Evolutionary conservation across 176 grass and related monocot genomes (phyloP), one percentile per base, ranked within the genome.

Genomic region (Triticum urartu): DNA sequence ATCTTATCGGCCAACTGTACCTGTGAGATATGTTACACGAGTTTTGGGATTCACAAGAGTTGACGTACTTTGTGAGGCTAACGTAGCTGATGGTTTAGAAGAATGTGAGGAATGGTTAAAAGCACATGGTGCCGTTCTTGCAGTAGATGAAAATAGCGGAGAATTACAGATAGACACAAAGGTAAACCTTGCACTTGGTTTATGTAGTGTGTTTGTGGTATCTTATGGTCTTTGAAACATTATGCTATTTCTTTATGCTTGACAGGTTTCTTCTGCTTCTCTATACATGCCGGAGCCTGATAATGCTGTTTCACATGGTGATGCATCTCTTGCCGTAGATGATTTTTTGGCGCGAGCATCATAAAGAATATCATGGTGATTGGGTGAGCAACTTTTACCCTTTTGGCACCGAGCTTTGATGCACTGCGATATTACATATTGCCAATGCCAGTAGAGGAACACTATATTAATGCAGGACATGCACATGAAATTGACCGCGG

Each of bases 21-120:
- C 93, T 83, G 91, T 98, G 68, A 87, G 74, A 78, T 92, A 95
- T 36, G 78, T 78, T 77, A 81, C 91, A 78, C 73, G 38, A 25
- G 78, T 90, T 89, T 92, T 98, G 78, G 91, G 95, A 52, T 98
- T 98, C 77, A 35, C 87, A 10, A 90, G 80, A 85, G 69, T 59
- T 21, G 42, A 81, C 54, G 89, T 87, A 62, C 87, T 84, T 65
- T 36, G 20, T 80, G 86, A 92, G 61, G 68, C 35, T 67, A 82
- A 36, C 42, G 77, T 48, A 77, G 78, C 74, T 85, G 60, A 80
- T 92, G 90, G 82, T 64, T 54, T 72, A 28, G 93, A 95, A 87
- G 91, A 94, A 84, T 98, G 91, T 33, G 86, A 98, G 52, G 88
- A 95, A 92, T 98, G 95, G 95, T 92, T 98, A 88, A 95, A 81